Evolutionary conservation across 495 filamentous ascomycete genomes (phyloP), one percentile per base, ranked within the genome.

Genomic region (Lasiosphaeria hispida): DNA sequence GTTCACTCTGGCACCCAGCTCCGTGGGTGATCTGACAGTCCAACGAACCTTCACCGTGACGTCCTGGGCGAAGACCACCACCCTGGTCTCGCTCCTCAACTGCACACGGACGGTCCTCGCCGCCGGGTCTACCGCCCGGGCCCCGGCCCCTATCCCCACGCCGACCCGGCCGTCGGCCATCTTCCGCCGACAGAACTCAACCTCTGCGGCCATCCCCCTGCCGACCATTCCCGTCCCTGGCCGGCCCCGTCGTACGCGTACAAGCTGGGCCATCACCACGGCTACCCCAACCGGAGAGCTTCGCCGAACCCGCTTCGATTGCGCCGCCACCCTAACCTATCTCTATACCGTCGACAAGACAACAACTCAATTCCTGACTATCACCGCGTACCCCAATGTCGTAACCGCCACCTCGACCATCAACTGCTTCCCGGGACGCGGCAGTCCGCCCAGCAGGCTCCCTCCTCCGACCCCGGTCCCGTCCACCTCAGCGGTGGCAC

Each of bases 81-180:
- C 60, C n/a, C 3, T 57, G 6, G 11, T 54, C 10, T 42, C 40
- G 36, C 13, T 11, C n/a, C 35, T 53, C 37, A 62, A 58, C 60
- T 62, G 60, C 42, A 62, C 60, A 10, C 60, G 55, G 10, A 62
- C 60, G 4, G 44, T 62, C 17, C 48, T 58, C 34, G 48, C 48
- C 34, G 11, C 14, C 40, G 9, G 30, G 43, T 15, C 8, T 33
- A 15, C n/a, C 37, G 13, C 55, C n/a, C 11, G 34, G 18, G 42
- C 53, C 18, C 19, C 40, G 6, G 33, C 9, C 15, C 18, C n/a
- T 10, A 37, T 30, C 8, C 38, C 30, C 19, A 43, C 52, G 10
- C 52, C 38, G 8, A 38, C 38, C 9, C 52, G 19, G 19, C 17
- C 52, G 23, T 30, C 17, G 15, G 17, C 10, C 43, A 19, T 19